These are phyloP conservation scores for Lenzites betulinus DNA, from an alignment of 768 basidiomycete species.

Conservation along the genomic window DNA sequence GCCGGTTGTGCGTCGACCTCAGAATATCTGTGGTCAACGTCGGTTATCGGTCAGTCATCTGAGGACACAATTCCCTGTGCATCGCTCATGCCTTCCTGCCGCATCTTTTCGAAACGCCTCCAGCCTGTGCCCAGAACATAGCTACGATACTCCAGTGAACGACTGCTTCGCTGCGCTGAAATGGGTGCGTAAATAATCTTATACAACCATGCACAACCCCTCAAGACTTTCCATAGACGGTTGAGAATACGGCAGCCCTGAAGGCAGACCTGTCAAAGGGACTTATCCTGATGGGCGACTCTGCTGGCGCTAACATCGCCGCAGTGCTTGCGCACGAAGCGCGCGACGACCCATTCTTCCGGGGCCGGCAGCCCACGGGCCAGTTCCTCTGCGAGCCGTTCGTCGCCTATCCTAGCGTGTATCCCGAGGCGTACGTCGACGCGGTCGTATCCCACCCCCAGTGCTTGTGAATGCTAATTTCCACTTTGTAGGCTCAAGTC, in stretches of 20 bases:
- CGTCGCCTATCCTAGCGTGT: conserved; percentile 16
- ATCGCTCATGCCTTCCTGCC: background rate
- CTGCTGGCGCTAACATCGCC: conserved; percentile 29
- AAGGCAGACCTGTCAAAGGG: conserved; percentile 26
- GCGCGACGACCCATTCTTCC: conserved; percentile 31
- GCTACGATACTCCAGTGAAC: conserved; percentile 25
- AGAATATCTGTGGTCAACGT: conserved; percentile 26
- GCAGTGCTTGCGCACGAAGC: conserved; percentile 28
- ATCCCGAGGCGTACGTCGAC: conserved; percentile 21
- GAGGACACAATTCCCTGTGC: background rate
- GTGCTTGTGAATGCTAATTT: no score
- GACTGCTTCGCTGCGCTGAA: conserved; percentile 29
- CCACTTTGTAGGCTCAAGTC: conserved; percentile 18
- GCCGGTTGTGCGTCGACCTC: conserved; percentile 20
- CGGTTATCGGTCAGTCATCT: conserved; percentile 12
- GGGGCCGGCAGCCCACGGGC: conserved; percentile 24
- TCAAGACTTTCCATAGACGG: conserved; percentile 17
- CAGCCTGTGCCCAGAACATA: conserved; percentile 31
- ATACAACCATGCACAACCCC: no score
- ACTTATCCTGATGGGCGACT: conserved; percentile 30
- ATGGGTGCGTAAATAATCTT: no score
- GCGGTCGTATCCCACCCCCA: no score
- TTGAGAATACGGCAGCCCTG: conserved; percentile 13
- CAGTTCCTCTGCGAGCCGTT: conserved; percentile 27
- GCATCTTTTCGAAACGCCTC: background rate